A percentile compares a stretch with the other conserved stretches of the same genome.
phyloP scores from a whole-genome alignment of 345 rosid genomes.

The Brassica cretica region DNA sequence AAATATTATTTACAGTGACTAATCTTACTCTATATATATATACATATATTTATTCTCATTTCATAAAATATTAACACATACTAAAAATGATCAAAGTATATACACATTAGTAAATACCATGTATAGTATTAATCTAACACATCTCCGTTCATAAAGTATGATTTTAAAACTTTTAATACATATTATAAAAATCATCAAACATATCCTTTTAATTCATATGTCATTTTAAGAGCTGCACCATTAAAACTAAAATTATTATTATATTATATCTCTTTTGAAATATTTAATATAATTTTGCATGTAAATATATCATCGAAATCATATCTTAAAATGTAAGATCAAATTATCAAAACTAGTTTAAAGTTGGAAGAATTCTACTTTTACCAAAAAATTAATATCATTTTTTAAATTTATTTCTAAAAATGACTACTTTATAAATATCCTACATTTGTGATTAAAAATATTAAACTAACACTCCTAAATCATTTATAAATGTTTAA shows the following conservation, averaged over 20 bases:
- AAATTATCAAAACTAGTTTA: not conserved
- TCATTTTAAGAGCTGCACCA: not conserved
- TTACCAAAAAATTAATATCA: too few species aligned
- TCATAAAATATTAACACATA: not conserved
- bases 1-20: not conserved
- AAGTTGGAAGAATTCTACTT: too few species aligned
- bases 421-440: too few species aligned
- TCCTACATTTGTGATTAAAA: too few species aligned
- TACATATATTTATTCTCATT: not conserved
- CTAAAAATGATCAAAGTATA: not conserved
- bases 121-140: not conserved
- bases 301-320: not conserved
- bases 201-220: not conserved
- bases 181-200: not conserved
- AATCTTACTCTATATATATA: too few species aligned
- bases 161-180: not conserved
- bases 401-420: too few species aligned
- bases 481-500: too few species aligned
- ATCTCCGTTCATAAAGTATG: not conserved
- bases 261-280: not conserved
- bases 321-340: not conserved
- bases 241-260: not conserved
- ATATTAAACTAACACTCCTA: too few species aligned
- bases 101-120: not conserved
- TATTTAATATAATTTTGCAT: not conserved